Conservation (phyloP, 2,329 filamentous ascomycete genomes). For the Ceratocystis albifundus region DNA sequence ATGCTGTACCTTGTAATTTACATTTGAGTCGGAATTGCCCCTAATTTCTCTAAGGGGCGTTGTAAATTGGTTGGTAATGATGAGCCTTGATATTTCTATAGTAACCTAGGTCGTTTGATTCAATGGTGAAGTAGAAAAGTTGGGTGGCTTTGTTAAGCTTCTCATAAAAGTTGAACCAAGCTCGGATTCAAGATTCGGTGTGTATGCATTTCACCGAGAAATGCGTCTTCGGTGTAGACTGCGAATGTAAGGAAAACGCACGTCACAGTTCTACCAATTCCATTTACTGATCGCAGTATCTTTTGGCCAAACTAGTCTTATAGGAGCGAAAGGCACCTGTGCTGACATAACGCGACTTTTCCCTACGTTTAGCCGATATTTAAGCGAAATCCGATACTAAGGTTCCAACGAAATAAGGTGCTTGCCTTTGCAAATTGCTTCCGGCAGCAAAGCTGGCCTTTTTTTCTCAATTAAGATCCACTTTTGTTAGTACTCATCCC, state of each 20-base stretch:
- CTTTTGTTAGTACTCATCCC: constrained; percentile 5
- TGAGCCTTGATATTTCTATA: neutral
- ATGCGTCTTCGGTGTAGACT: neutral
- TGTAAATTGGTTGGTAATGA: neutral
- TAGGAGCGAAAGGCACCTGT: neutral
- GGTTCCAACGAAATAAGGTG: neutral
- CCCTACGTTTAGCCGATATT: neutral
- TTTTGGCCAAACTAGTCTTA: neutral
- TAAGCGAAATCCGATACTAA: neutral
- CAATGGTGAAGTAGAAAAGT: neutral
- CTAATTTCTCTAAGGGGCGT: neutral
- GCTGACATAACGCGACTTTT: neutral
- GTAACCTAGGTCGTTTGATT: neutral
- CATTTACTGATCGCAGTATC: too few species aligned
- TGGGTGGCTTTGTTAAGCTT: neutral
- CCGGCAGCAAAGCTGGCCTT: constrained; percentile 7
- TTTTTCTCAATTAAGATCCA: neutral
- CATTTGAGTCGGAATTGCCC: too few species aligned
- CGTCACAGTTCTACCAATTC: neutral
- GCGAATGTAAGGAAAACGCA: neutral
- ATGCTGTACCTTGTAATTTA: neutral
- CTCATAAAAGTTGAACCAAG: neutral
- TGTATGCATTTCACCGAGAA: neutral
- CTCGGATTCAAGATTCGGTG: neutral
- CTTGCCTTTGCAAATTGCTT: neutral